phyloP scores from a whole-genome alignment of 75 land plant genomes.

The Cupressus sempervirens region DNA sequence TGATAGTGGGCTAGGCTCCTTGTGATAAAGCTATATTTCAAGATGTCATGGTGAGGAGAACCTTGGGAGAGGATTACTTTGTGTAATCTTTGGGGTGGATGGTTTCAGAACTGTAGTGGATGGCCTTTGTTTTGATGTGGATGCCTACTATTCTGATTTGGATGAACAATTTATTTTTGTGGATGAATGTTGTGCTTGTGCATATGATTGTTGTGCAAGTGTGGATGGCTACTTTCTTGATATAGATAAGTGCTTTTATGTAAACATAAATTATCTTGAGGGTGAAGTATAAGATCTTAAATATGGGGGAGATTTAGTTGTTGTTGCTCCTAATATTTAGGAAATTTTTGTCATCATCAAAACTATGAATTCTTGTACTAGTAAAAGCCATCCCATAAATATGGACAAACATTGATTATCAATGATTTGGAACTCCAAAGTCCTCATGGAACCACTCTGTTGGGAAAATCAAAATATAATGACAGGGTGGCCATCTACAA shows the following conservation, averaged over 20 bases:
- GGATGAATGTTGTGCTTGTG: constrained; percentile 12
- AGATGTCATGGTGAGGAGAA: background rate
- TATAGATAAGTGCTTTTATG: constrained; percentile 15
- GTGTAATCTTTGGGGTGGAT: background rate
- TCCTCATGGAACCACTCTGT: no score
- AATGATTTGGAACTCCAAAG: no score
- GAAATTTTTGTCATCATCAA: no score
- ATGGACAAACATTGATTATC: no score
- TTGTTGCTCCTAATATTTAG: no score
- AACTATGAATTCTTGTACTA: no score
- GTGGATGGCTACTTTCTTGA: constrained; percentile 13
- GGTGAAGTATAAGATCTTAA: constrained; percentile 22
- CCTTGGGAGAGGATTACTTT: background rate
- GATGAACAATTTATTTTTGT: no score
- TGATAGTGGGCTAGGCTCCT: constrained; percentile 26
- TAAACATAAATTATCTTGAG: background rate
- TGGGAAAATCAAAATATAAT: no score
- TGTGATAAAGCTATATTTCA: constrained; percentile 22
- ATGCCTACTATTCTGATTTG: background rate
- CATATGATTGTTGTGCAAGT: background rate
- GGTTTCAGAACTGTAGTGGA: background rate
- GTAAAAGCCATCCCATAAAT: no score
- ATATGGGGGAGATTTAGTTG: constrained; percentile 20
- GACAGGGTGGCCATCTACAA: no score
- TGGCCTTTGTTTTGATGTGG: constrained; percentile 1